Evolutionary conservation across 1,139 yeast species (phyloP).

Genomic region (Kodamaea derodonti): DNA sequence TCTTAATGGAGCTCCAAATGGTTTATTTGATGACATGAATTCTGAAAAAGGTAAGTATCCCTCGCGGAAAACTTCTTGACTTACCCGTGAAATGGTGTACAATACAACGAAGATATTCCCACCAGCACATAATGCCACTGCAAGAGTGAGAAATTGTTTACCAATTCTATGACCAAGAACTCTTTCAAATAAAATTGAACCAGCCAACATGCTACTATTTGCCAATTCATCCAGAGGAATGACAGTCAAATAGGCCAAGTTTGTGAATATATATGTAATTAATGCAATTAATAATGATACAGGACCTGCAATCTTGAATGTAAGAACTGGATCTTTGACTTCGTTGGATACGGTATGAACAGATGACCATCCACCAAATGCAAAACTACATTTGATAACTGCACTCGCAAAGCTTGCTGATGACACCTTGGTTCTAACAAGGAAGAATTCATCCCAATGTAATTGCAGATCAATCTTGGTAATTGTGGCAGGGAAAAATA

Average conservation of each 20-base stretch:
- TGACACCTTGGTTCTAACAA: slow-evolving; percentile 26
- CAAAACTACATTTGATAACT: slow-evolving; percentile 55
- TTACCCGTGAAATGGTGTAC: slow-evolving; percentile 56
- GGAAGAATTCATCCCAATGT: slow-evolving; percentile 29
- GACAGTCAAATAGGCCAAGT: slow-evolving; percentile 53
- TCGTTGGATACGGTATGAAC: slow-evolving; percentile 63
- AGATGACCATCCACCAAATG: slow-evolving; percentile 62
- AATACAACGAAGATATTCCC: slow-evolving; percentile 62
- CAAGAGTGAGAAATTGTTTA: slow-evolving; percentile 48
- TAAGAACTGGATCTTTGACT: slow-evolving; percentile 53
- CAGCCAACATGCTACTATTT: slow-evolving; percentile 54
- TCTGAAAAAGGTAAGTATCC: slow-evolving; percentile 55
- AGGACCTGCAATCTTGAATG: slow-evolving; percentile 61
- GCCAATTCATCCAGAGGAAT: slow-evolving; percentile 52
- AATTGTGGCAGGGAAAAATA: slow-evolving; percentile 37
- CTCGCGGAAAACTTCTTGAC: slow-evolving; percentile 62
- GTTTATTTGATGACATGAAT: slow-evolving; percentile 54
- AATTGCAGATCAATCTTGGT: slow-evolving; percentile 42
- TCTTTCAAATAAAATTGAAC: slow-evolving; percentile 54
- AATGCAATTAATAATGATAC: slow-evolving; percentile 46
- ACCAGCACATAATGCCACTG: slow-evolving; percentile 57
- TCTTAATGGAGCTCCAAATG: slow-evolving; percentile 54
- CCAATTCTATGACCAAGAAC: slow-evolving; percentile 53
- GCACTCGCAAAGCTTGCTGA: slow-evolving; percentile 52
- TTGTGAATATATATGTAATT: slow-evolving; percentile 50